Evolutionary conservation across 2,329 filamentous ascomycete genomes (phyloP), one percentile per base, ranked within the genome.

Genomic region (Trichoderma hamatum): DNA sequence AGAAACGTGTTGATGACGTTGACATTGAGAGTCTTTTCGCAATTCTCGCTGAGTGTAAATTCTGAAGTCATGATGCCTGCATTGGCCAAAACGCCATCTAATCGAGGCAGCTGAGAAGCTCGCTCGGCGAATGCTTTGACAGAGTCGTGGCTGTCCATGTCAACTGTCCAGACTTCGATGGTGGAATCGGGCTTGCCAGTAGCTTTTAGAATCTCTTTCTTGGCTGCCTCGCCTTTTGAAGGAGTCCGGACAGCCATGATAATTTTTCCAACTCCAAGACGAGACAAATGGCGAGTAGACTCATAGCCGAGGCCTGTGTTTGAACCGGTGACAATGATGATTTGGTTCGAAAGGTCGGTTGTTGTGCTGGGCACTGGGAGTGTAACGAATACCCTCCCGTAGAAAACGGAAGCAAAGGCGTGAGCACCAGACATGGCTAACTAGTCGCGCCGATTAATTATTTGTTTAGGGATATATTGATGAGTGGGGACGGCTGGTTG

Each of bases 311-410:
- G 74, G 36, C 69, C 69, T 2, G 26, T 58, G 68, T 82, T 83
- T 62, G 79, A 75, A 43, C 81, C 81, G 0, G 80, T 83, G 52
- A 83, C 73, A 34, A 82, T 76, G 66, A 81, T 72, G 9, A 74
- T 49, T 4, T 58, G 63, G 4, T 32, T 26, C 10, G 63, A 66
- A 11, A 66, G 52, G 5, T 66, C 36, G n/a, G 14, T 34, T 7
- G 26, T 16, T 14, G 63, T 58, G 13, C 13, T 34, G 5, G 63
- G 63, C 6, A 66, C 34, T 7, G 63, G 63, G 0, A 66, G 26
- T 6, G 34, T 58, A 19, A 49, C 63, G 28, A 36, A 66, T 1
- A 66, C 13, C 49, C 36, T 58, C 26, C 52, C 52, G 7, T 66
- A 66, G n/a, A 66, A 16, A 26, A 66, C 63, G 26, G 62, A 55